Evolutionary conservation across 2,329 filamentous ascomycete genomes (phyloP), one percentile per base, ranked within the genome.

Genomic region (Apiospora koreana): DNA sequence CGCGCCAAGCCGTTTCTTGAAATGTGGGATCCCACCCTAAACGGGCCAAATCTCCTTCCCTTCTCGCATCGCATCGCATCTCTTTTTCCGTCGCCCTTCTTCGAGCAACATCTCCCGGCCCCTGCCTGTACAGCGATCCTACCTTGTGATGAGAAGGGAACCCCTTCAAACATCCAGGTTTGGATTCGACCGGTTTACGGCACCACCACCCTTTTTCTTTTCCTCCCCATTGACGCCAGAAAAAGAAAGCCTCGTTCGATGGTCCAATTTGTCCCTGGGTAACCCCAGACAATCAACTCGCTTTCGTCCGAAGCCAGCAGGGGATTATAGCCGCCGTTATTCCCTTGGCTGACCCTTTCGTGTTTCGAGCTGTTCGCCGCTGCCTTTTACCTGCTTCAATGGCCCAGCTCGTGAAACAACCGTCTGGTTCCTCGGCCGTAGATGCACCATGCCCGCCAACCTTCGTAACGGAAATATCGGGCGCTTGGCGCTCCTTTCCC

Each of bases 1-100:
- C 38, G 64, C 64, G 70, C 70, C 70, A 71, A 71, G 70, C 12
- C 65, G 70, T 71, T 71, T 71, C 70, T 71, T 69, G 68, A 69
- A 67, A 68, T 68, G 68, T 69, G 70, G 68, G 38, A 45, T 48
- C 67, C 41, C 50, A 14, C 31, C 54, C 54, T n/a, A 62, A 62
- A 62, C 54, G 31, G 31, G 54, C 54, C 28, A 38, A 62, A 38
- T 38, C 54, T 18, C 54, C 54, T 38, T 62, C 10, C 31, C 41
- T 38, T 62, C 54, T 16, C n/a, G n/a, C n/a, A n/a, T n/a, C n/a
- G n/a, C n/a, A n/a, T n/a, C n/a, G n/a, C n/a, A n/a, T n/a, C 18
- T 38, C 21, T 38, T 38, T 31, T n/a, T n/a, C 35, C 28, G 31
- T 21, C 21, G 28, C 18, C 3, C 54, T 62, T 31, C n/a, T 62